A percentile compares a stretch with the other conserved stretches of the same genome.
phyloP scores from a whole-genome alignment of 73 alveolate genomes.

The Tetrahymena elliotti region DNA sequence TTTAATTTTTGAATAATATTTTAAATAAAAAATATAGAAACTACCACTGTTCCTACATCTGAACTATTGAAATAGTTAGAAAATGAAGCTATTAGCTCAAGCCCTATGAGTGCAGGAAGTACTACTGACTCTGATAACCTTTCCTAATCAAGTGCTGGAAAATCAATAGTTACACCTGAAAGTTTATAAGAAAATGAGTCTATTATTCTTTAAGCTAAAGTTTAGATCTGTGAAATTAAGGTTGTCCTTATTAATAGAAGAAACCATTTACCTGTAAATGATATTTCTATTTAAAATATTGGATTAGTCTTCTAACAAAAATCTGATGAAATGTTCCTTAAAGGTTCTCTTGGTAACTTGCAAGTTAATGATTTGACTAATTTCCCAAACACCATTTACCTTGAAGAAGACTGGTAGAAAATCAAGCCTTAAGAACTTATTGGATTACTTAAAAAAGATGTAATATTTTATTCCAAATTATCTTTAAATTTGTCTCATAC shows the following conservation, averaged over 20 bases:
- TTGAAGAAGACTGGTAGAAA: background rate
- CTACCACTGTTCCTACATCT: background rate
- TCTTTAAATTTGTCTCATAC: background rate
- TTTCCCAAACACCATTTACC: constrained; percentile 20
- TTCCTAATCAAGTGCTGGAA: background rate
- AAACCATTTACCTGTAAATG: background rate
- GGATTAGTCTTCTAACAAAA: background rate
- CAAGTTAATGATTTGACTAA: constrained; percentile 28
- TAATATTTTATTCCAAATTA: no score
- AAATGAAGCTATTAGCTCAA: background rate
- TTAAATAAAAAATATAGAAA: background rate
- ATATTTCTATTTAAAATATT: background rate
- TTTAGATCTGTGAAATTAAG: background rate
- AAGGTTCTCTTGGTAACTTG: constrained; percentile 34
- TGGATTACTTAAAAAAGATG: background rate
- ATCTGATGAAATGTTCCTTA: constrained; percentile 25
- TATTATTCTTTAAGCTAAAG: background rate
- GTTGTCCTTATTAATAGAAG: background rate
- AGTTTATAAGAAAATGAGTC: background rate
- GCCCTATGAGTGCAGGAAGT: background rate
- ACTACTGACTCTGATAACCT: background rate
- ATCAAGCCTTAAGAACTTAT: constrained; percentile 24
- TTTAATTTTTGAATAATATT: no score
- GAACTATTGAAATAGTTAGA: background rate
- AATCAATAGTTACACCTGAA: background rate